Percentiles rank a stretch among this genome's conserved stretches.
Conservation (phyloP, 1,139 yeast species). For the Ashbya aceris region DNA sequence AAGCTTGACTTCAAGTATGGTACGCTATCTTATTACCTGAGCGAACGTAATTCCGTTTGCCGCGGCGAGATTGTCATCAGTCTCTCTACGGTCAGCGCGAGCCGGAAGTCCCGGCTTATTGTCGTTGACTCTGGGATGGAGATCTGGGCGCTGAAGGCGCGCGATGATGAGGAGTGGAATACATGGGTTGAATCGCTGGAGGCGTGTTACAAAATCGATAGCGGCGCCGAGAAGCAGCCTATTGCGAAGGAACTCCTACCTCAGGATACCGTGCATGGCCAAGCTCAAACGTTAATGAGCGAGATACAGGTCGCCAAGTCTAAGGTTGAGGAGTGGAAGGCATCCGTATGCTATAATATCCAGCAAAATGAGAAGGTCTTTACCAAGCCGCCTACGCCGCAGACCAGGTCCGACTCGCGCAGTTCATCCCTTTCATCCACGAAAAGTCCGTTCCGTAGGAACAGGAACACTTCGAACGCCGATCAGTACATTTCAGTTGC, state of each 20-base stretch:
- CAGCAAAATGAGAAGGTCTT: not conserved
- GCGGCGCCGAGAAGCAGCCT: not conserved
- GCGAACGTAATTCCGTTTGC: constrained; percentile 57
- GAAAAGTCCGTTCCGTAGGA: constrained; percentile 6
- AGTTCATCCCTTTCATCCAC: constrained; percentile 9
- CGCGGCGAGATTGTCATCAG: constrained; percentile 90
- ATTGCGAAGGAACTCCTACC: not conserved
- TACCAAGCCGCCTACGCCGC: not conserved
- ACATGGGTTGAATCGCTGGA: constrained; percentile 74
- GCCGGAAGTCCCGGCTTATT: constrained; percentile 55
- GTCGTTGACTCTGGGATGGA: constrained; percentile 94
- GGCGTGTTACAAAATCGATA: constrained; percentile 16
- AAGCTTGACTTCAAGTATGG: constrained; percentile 75
- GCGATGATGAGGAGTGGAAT: constrained; percentile 54
- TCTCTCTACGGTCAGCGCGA: constrained; percentile 73
- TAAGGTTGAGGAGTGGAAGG: constrained; percentile 10
- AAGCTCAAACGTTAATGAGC: constrained; percentile 8
- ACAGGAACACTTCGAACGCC: constrained; percentile 5
- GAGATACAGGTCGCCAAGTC: constrained; percentile 12
- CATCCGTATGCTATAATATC: not conserved
- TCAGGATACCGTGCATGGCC: not conserved
- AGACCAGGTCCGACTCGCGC: constrained; percentile 7
- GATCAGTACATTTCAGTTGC: not conserved
- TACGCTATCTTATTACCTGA: constrained; percentile 70
- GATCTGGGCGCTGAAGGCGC: constrained; percentile 79